Percentiles rank a stretch among this genome's conserved stretches.
phyloP scores from a whole-genome alignment of 495 filamentous ascomycete species.

The Amniculicola lignicola region DNA sequence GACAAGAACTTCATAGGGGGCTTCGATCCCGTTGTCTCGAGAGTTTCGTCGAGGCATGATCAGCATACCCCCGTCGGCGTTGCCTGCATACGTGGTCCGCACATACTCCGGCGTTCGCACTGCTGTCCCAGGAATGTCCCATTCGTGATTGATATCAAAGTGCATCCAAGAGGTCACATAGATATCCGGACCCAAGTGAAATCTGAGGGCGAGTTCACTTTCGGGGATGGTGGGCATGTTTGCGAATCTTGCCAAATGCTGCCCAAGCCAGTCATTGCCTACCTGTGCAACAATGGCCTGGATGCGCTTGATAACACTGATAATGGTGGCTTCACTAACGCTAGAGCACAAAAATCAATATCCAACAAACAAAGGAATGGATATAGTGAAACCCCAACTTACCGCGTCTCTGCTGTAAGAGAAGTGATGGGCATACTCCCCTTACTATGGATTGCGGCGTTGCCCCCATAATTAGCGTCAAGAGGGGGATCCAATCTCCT shows the following conservation, averaged over 20 bases:
- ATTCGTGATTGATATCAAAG: slow-evolving; percentile 5
- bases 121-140: slow-evolving; percentile 24
- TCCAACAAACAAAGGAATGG: not conserved
- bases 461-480: slow-evolving; percentile 8
- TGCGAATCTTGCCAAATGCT: slow-evolving; percentile 6
- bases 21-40: slow-evolving; percentile 3
- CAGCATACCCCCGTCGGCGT: slow-evolving; percentile 10
- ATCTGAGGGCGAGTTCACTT: slow-evolving; percentile 1
- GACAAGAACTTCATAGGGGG: slow-evolving; percentile 26
- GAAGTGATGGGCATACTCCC: not conserved
- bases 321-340: slow-evolving; percentile 13
- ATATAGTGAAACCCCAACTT: not conserved
- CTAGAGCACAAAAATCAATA: too few species aligned
- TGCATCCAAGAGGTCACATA: slow-evolving; percentile 28
- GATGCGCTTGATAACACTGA: slow-evolving; percentile 2
- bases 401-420: slow-evolving; percentile 9
- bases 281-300: not conserved
- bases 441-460: slow-evolving; percentile 10
- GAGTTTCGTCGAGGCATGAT: slow-evolving; percentile 8
- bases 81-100: not conserved
- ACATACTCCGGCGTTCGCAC: not conserved
- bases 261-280: slow-evolving; percentile 10
- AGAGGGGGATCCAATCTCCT: slow-evolving; percentile 3
- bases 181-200: slow-evolving; percentile 7
- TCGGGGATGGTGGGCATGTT: slow-evolving; percentile 1